Conservation (phyloP, 2,329 filamentous ascomycete genomes). For the Dryadomyces quercus-mongolicae region DNA sequence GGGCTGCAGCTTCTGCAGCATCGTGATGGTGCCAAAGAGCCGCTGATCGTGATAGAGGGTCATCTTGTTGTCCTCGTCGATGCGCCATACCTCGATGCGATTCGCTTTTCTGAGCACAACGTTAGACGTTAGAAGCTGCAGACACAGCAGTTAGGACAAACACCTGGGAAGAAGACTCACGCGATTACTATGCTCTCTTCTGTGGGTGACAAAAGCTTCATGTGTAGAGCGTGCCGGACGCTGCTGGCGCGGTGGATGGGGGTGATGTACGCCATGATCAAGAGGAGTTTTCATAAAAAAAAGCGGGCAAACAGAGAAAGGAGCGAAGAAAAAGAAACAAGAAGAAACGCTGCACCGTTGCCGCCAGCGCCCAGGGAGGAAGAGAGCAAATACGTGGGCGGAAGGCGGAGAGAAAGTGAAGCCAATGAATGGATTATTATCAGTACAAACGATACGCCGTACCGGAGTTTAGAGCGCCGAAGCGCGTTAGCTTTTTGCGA, state of each 20-base stretch:
- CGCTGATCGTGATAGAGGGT: slow-evolving; percentile 53
- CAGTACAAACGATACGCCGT: not conserved
- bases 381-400: not conserved
- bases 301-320: not conserved
- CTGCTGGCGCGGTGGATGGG: slow-evolving; percentile 89
- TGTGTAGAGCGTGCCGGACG: slow-evolving; percentile 75
- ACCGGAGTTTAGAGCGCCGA: not conserved
- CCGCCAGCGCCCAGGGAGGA: not conserved
- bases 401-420: not conserved
- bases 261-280: slow-evolving; percentile 78
- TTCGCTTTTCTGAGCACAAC: slow-evolving; percentile 74
- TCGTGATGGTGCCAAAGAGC: slow-evolving; percentile 76
- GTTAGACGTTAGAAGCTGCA: slow-evolving; percentile 10
- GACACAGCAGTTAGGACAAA: too few relatives aligned
- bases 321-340: not conserved
- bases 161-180: slow-evolving; percentile 40
- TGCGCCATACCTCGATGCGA: slow-evolving; percentile 70
- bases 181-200: slow-evolving; percentile 78
- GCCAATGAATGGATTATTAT: slow-evolving; percentile 22
- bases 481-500: not conserved
- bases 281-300: too few relatives aligned
- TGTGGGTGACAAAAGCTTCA: slow-evolving; percentile 60
- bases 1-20: slow-evolving; percentile 71
- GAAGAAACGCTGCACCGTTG: not conserved
- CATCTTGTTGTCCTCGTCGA: slow-evolving; percentile 53